Base-by-base conservation (phyloP, 805 yeast species). In the Lipomyces sp. region DNA sequence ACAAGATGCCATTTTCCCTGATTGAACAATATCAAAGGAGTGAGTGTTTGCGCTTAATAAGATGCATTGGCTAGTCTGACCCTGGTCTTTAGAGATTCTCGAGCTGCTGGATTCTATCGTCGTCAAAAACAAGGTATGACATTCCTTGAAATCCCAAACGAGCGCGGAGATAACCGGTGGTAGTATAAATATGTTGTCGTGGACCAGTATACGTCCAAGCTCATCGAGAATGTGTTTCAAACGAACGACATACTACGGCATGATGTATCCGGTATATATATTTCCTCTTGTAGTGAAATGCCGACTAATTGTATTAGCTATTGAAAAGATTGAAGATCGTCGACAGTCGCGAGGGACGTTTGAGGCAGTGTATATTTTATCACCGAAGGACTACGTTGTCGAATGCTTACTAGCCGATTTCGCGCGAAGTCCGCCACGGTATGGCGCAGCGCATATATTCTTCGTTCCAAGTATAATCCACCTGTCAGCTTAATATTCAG, bases 331-430 rank as follows among this genome's bases (percentile, higher is more conserved):
- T 24, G 94, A 89, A 71, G 80, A 84, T 33, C 80, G 79, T 53
- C 82, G 96, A 69, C 84, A 84, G 54, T 83, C 86, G 18, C 88
- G 87, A 75, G 77, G 84, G 1, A 86, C 87, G 24, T 82, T 90
- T 56, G 94, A 89, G 71, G 98, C 92, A 5, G 80, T 95, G 8
- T 95, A 95, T 77, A 79, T 95, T 34, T 77, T 92, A 18, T 90
- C 89, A 60, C 92, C 96, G 0, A 78, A 86, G 4, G 77, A 79
- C 45, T 91, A 85, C 78, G 85, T 88, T 50, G 78, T 92, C 65
- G 88, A 87, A 64, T 93, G 98, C 77, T 82, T 95, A 29, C 77
- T 86, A 58, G 87, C 93, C 0, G 99, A 95, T 77, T 90, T 83
- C 70, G 77, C 83, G 4, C 83, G 85, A 8, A 80, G 81, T 29